Base-by-base conservation (phyloP, 148 eudicot species). In the Vaccinium vitisidaea region DNA sequence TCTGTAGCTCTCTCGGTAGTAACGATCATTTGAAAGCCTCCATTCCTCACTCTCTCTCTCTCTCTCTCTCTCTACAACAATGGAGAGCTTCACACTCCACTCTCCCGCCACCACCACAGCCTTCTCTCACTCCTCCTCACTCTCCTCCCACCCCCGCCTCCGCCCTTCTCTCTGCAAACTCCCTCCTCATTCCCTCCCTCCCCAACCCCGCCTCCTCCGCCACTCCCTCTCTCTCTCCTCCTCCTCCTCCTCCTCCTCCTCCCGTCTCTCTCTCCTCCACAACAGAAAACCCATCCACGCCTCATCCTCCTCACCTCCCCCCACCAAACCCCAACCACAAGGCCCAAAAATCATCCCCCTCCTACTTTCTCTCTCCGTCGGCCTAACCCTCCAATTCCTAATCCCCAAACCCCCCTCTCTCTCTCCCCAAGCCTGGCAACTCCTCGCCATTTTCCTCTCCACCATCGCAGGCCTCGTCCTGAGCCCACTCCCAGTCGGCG, bases 401-500 rank as follows among this genome's bases (percentile, higher is more conserved):
- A 52, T 95, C 63, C 96, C 98, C 1, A 90, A 77, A 80, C 98
- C 98, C 1, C 25, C 61, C 2, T 90, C 89, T 36, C 88, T 95
- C 1, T 89, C 96, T 6, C 83, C 80, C 1, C 98, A 95, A 86
- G 94, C 98, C 9, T 95, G 98, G 98, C 93, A 94, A n/a, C 82
- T 95, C 25, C 93, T 95, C 79, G 63, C 98, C 3, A 93, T 95
- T 48, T 95, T 95, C 83, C 82, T 93, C 13, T 91, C 98, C 9
- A 95, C 98, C 10, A 90, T 95, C 39, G 91, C 98, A n/a, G 98
- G 98, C 0, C 90, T 95, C 2, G 94, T 95, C 10, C 86, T 95
- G n/a, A 85, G 88, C 39, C 98, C 98, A 0, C 85, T 95, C 0
- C 98, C 98, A 0, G 98, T 95, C 54, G 98, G 98, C 0, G 98